phyloP scores from a whole-genome alignment of 805 yeast species.

The Metschnikowia cubensis region DNA sequence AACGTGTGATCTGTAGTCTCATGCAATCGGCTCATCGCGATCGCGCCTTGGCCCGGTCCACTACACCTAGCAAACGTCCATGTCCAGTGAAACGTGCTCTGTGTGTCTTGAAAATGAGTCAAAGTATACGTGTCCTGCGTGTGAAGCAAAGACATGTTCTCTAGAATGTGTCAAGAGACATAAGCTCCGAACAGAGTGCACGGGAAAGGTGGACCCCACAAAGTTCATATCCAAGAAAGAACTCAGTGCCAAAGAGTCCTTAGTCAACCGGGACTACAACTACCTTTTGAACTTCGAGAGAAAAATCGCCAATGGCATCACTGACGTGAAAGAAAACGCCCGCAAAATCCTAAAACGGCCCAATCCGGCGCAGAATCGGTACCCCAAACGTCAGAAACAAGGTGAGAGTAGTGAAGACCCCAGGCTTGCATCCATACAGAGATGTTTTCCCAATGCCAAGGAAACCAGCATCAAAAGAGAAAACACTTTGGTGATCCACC shows the following conservation, averaged over 20 bases:
- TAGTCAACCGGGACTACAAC: slow-evolving; percentile 80
- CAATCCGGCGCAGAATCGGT: slow-evolving; percentile 9
- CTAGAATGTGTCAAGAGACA: slow-evolving; percentile 68
- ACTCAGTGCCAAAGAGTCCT: slow-evolving; percentile 36
- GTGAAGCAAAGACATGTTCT: slow-evolving; percentile 64
- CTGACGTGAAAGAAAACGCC: slow-evolving; percentile 42
- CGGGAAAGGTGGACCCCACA: slow-evolving; percentile 62
- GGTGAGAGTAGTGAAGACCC: slow-evolving; percentile 19
- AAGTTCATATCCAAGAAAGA: slow-evolving; percentile 49
- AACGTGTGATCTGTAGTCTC: neutral
- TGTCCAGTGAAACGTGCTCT: slow-evolving; percentile 24
- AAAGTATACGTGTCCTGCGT: slow-evolving; percentile 81
- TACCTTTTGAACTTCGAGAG: slow-evolving; percentile 62
- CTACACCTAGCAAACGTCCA: neutral
- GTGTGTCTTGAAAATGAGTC: slow-evolving; percentile 35
- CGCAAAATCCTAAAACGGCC: slow-evolving; percentile 40
- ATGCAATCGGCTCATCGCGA: slow-evolving; percentile 1
- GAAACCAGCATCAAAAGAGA: slow-evolving; percentile 41
- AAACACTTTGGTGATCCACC: slow-evolving; percentile 59
- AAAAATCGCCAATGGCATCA: slow-evolving; percentile 52
- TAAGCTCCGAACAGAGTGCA: slow-evolving; percentile 57
- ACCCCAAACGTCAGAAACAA: slow-evolving; percentile 11
- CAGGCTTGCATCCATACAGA: slow-evolving; percentile 21
- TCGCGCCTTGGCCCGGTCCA: neutral
- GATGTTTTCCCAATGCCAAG: slow-evolving; percentile 26